Base-by-base conservation (phyloP, 2,329 filamentous ascomycete species). In the Lecanicillium sp. region DNA sequence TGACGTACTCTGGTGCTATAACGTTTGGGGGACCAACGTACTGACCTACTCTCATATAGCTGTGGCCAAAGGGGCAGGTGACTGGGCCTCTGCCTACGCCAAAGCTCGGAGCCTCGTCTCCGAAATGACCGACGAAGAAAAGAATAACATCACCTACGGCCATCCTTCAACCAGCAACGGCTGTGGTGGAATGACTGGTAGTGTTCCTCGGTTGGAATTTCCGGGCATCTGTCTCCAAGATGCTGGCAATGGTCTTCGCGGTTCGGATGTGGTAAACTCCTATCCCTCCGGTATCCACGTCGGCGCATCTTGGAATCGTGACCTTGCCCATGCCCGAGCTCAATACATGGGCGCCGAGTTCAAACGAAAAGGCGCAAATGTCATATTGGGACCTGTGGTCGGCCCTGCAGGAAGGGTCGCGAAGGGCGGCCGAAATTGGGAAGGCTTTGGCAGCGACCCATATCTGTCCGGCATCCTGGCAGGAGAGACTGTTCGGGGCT, bases 131-230 rank as follows among this genome's bases (percentile, higher is more conserved):
- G 61, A 89, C 34, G 68, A 79, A 15, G 86, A 94, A 58, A 92
- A 90, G 62, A 79, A 88, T 53, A 83, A 79, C 50, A 59, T 92
- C 42, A 89, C 84, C 1, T 84, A 82, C 2, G 86, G 86, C 45
- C 70, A 76, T 28, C 22, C 22, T 25, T 71, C 72, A 50, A 77
- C 58, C 4, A 52, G 53, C n/a, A 68, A 64, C 17, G 60, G 68
- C 32, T 75, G 71, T 49, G 59, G 61, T 1, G 71, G 71, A 13
- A 65, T 58, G 43, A 62, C 69, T 19, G 49, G 56, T 1, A 49
- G 59, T 6, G 54, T 69, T 10, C 33, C 52, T 12, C 55, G 65
- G 4, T 43, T 69, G 14, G 46, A 51, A 1, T 71, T 69, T 34
- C 56, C 64, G 0, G 65, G 65, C 13, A 51, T 70, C 47, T 69